phyloP scores from a whole-genome alignment of 768 basidiomycete species.

The Pleurotus eryngii region DNA sequence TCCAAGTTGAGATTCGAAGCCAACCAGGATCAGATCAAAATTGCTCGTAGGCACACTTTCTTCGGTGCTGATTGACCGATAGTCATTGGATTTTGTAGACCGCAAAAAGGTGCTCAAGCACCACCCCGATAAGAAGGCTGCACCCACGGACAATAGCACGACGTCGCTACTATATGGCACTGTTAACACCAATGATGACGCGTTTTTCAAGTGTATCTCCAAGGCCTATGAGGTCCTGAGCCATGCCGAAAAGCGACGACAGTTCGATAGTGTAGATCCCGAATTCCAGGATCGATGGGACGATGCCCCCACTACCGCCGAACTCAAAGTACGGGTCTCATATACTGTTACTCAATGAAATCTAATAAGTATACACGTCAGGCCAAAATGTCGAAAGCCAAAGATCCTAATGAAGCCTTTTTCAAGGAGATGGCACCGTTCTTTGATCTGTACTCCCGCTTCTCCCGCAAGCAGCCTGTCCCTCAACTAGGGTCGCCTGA shows the following conservation, averaged over 20 bases:
- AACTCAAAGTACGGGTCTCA: slow-evolving; percentile 45
- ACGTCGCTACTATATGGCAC: slow-evolving; percentile 14
- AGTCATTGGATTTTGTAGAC: slow-evolving; percentile 46
- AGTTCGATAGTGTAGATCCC: slow-evolving; percentile 96
- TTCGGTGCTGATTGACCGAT: not conserved
- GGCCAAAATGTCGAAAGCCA: slow-evolving; percentile 42
- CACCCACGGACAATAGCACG: slow-evolving; percentile 23
- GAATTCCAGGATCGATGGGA: slow-evolving; percentile 68
- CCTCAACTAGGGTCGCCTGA: slow-evolving; percentile 72
- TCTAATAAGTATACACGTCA: slow-evolving; percentile 19
- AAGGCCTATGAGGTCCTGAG: slow-evolving; percentile 96
- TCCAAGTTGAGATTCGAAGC: slow-evolving; percentile 87
- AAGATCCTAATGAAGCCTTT: slow-evolving; percentile 38
- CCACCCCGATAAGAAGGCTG: slow-evolving; percentile 93
- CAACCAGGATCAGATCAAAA: slow-evolving; percentile 88
- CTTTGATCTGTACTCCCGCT: slow-evolving; percentile 89
- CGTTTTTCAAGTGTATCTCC: slow-evolving; percentile 99
- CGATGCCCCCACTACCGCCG: slow-evolving; percentile 65
- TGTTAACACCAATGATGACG: slow-evolving; percentile 86
- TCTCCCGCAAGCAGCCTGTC: slow-evolving; percentile 83
- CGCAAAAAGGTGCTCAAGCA: slow-evolving; percentile 99
- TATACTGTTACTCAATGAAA: not conserved
- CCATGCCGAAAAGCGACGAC: slow-evolving; percentile 81
- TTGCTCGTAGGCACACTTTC: slow-evolving; percentile 73
- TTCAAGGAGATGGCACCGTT: slow-evolving; percentile 75